Percentiles rank a stretch among this genome's conserved stretches.
Evolutionary conservation across 2,329 filamentous ascomycete genomes (phyloP).

Genomic region (Eutypa lata): DNA sequence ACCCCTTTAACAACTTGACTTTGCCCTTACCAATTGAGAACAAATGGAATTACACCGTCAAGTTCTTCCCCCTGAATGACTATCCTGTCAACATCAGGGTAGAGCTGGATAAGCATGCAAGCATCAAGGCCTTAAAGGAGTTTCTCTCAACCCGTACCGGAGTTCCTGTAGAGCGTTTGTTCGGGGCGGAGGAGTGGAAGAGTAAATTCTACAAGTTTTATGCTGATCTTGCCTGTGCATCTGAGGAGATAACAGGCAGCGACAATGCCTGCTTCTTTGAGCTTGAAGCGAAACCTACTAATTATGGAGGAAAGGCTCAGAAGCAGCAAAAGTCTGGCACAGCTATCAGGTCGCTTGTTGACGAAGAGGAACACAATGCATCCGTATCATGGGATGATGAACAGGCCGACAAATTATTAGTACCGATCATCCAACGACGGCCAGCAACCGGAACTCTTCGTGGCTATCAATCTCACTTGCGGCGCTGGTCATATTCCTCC

Average conservation of each 20-base stretch:
- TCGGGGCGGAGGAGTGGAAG: slow-evolving; percentile 79
- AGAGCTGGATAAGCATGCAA: slow-evolving; percentile 75
- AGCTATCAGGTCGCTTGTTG: slow-evolving; percentile 44
- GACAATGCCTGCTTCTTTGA: slow-evolving; percentile 71
- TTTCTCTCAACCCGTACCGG: slow-evolving; percentile 66
- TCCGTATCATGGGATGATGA: slow-evolving; percentile 53
- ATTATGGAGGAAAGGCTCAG: slow-evolving; percentile 55
- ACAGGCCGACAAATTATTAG: slow-evolving; percentile 62
- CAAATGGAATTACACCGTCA: slow-evolving; percentile 71
- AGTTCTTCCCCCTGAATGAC: slow-evolving; percentile 74
- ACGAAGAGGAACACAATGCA: slow-evolving; percentile 33
- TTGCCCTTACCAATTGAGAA: slow-evolving; percentile 86
- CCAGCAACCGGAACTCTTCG: slow-evolving; percentile 25
- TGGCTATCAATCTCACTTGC: slow-evolving; percentile 27
- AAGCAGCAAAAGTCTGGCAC: slow-evolving; percentile 38
- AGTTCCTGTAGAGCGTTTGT: slow-evolving; percentile 62
- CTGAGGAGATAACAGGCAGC: slow-evolving; percentile 67
- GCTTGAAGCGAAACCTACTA: slow-evolving; percentile 74
- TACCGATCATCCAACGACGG: slow-evolving; percentile 66
- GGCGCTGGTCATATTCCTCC: slow-evolving; percentile 28
- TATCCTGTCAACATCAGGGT: slow-evolving; percentile 69
- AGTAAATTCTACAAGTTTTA: slow-evolving; percentile 85
- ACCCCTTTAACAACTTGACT: slow-evolving; percentile 93
- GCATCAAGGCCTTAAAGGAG: slow-evolving; percentile 65
- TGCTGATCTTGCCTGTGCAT: slow-evolving; percentile 63